Conservation (phyloP, 1,139 yeast species). For the Yamadazyma trypodendri region DNA sequence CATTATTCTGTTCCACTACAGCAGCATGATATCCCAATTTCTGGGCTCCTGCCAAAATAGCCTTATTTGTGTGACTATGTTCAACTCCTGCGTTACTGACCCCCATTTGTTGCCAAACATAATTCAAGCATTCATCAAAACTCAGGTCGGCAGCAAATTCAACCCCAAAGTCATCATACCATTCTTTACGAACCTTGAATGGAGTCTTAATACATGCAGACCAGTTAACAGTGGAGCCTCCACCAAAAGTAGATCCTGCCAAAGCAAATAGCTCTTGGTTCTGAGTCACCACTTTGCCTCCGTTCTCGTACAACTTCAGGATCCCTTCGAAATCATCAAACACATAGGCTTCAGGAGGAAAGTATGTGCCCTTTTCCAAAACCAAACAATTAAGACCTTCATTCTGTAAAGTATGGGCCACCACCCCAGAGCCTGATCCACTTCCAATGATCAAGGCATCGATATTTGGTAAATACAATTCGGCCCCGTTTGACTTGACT, state of each 20-base stretch:
- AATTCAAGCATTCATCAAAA: conserved; percentile 48
- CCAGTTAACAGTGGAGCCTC: conserved; percentile 64
- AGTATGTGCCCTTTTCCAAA: conserved; percentile 54
- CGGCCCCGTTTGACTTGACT: conserved; percentile 30
- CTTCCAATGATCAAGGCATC: conserved; percentile 55
- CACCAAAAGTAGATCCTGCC: conserved; percentile 61
- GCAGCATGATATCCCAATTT: conserved; percentile 47
- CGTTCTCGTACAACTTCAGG: conserved; percentile 38
- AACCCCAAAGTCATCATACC: conserved; percentile 49
- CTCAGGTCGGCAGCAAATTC: conserved; percentile 48
- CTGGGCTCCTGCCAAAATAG: conserved; percentile 45
- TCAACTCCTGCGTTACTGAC: conserved; percentile 38
- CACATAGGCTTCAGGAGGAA: conserved; percentile 33
- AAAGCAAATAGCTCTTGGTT: conserved; percentile 40
- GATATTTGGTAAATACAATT: conserved; percentile 35
- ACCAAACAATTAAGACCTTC: conserved; percentile 49
- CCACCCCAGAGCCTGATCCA: conserved; percentile 61
- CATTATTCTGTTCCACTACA: conserved; percentile 51
- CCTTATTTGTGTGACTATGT: conserved; percentile 50
- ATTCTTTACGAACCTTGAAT: conserved; percentile 53
- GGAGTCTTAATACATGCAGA: conserved; percentile 58
- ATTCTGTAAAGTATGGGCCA: conserved; percentile 48
- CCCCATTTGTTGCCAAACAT: conserved; percentile 53
- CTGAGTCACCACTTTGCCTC: conserved; percentile 33
- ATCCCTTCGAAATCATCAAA: conserved; percentile 42